Base-by-base conservation (phyloP, 2,329 filamentous ascomycete species). In the Simplicillium aogashimaense region DNA sequence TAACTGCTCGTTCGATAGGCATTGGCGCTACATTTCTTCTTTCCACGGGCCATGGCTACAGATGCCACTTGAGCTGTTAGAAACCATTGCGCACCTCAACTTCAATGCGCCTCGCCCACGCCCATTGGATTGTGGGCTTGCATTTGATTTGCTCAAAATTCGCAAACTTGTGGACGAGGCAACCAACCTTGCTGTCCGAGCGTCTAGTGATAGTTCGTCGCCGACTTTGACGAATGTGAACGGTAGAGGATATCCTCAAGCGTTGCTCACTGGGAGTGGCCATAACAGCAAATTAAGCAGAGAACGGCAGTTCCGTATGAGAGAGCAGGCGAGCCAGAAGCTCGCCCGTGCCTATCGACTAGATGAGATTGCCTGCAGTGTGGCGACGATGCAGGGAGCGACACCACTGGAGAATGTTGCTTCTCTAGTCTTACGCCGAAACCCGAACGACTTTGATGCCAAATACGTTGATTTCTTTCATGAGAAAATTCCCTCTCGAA, bases 391-490 rank as follows among this genome's bases (percentile, higher is more conserved):
- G 85, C 84, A 90, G 62, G 79, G 80, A 41, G 78, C 84, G 1
- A 84, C 82, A 14, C 78, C 82, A 1, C 65, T 94, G 11, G 84
- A 92, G 50, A 82, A 86, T 43, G 81, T 92, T 3, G 85, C 82
- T 3, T 70, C 73, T 6, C 66, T 83, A 45, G 86, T 94, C 28
- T 62, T 92, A 45, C 78, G 84, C 56, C 71, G 84, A 45, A 80
- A 76, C 44, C 69, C 76, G n/a, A 57, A 70, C 38, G 79, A 88
- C 53, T 61, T 69, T 34, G 83, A 92, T 53, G 86, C 85, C 20
- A 83, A 82, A 58, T 92, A 92, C 55, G 86, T 92, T n/a, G 83
- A 92, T 56, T 92, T 90, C 63, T 94, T 94, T 59, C 85, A 90
- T 61, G 85, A 94, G 61, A 92, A 90, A 72, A 89, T 92, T 18